These are phyloP conservation scores for Aspergillus fischeri DNA, from an alignment of 2,329 filamentous ascomycete genomes.

Conservation along the genomic window DNA sequence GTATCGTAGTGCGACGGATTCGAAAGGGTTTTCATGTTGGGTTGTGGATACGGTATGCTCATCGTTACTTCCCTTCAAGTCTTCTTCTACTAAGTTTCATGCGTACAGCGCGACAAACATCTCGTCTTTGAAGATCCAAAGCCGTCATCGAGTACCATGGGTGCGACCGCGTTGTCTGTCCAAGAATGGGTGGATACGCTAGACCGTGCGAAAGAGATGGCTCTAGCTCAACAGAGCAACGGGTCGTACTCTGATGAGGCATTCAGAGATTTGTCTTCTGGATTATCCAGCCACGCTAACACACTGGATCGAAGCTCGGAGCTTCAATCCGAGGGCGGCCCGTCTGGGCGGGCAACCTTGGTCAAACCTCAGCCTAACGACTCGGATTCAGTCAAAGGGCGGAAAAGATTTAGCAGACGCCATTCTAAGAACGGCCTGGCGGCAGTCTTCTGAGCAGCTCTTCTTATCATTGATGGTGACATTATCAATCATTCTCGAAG, in stretches of 20 bases:
- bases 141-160: constrained; percentile 59
- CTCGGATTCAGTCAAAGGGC: constrained; percentile 53
- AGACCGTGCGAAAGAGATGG: constrained; percentile 80
- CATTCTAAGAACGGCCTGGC: constrained; percentile 93
- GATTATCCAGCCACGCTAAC: constrained; percentile 62
- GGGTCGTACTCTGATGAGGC: constrained; percentile 65
- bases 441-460: constrained; percentile 64
- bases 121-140: constrained; percentile 94
- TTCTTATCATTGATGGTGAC: not conserved
- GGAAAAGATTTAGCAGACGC: constrained; percentile 77
- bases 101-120: constrained; percentile 71
- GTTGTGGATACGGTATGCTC: constrained; percentile 84
- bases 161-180: constrained; percentile 63
- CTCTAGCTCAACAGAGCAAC: constrained; percentile 65
- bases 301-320: constrained; percentile 42
- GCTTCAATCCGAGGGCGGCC: constrained; percentile 31
- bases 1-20: constrained; percentile 76
- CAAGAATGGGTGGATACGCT: constrained; percentile 92
- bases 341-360: constrained; percentile 43
- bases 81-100: constrained; percentile 26
- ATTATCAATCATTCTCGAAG: not conserved
- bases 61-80: constrained; percentile 7
- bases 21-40: constrained; percentile 86
- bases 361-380: constrained; percentile 44
- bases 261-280: constrained; percentile 65